Conservation (phyloP, 1,284 basidiomycete species). For the Sporisorium iseilematis-ciliati region DNA sequence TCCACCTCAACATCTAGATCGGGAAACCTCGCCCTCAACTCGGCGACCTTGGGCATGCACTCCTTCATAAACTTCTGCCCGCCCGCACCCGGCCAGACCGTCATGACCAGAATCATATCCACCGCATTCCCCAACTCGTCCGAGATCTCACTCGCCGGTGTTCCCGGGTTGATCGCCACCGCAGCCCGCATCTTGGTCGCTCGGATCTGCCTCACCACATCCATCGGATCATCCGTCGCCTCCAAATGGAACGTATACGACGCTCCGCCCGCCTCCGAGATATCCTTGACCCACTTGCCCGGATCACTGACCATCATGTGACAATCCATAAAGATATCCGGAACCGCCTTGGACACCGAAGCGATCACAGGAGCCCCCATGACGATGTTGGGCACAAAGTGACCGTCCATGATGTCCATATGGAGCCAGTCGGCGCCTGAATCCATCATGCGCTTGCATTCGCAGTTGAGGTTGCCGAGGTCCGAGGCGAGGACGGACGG, state of each 20-base stretch:
- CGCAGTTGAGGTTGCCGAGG: constrained; percentile 67
- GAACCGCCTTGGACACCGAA: constrained; percentile 88
- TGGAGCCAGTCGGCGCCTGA: constrained; percentile 69
- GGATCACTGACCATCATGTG: constrained; percentile 99
- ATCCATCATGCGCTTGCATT: constrained; percentile 68
- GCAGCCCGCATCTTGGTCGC: constrained; percentile 68
- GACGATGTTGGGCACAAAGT: constrained; percentile 89
- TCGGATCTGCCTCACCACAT: constrained; percentile 65
- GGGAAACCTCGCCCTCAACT: constrained; percentile 90
- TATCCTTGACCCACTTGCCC: constrained; percentile 94
- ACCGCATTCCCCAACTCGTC: constrained; percentile 66
- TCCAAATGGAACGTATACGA: constrained; percentile 98
- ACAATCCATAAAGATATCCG: constrained; percentile 99
- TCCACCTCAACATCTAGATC: constrained; percentile 93
- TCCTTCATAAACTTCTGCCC: constrained; percentile 96
- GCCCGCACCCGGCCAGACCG: constrained; percentile 73
- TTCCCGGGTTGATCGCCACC: constrained; percentile 69
- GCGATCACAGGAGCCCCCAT: constrained; percentile 88
- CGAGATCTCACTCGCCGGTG: constrained; percentile 65
- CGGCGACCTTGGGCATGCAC: constrained; percentile 89
- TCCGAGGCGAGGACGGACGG: constrained; percentile 69
- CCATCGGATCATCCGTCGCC: constrained; percentile 73
- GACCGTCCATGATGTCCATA: constrained; percentile 74
- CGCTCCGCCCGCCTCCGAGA: constrained; percentile 92
- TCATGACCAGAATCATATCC: constrained; percentile 70